These are phyloP conservation scores for Neckera pumila DNA, from an alignment of 225 moss, liverwort and hornwort species.

Conservation along the genomic window DNA sequence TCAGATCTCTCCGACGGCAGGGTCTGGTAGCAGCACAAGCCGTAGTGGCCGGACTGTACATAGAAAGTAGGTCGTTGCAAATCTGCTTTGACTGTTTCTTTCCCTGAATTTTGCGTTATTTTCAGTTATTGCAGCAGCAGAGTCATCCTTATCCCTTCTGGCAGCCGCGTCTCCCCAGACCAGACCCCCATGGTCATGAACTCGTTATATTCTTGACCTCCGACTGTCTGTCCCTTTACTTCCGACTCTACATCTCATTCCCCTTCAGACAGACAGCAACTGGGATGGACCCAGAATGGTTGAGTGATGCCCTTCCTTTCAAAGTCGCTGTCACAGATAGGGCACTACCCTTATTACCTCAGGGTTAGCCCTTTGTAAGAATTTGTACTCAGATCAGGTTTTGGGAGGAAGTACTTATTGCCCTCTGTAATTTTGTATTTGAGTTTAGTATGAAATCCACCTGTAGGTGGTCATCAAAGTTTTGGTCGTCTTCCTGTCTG, in stretches of 20 bases:
- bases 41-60: conserved; percentile 94
- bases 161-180: background rate
- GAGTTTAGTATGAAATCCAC: conserved; percentile 14
- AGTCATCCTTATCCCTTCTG: conserved; percentile 1
- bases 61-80: conserved; percentile 42
- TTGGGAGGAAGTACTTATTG: conserved; percentile 17
- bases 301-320: background rate
- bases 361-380: conserved; percentile 11
- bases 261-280: background rate
- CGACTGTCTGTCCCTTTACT: background rate
- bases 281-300: background rate
- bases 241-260: background rate
- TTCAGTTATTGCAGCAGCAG: conserved; percentile 14
- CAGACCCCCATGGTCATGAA: background rate
- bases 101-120: conserved; percentile 3
- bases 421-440: conserved; percentile 38
- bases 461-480: background rate
- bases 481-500: background rate
- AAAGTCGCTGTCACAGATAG: background rate
- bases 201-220: background rate
- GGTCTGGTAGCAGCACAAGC: conserved; percentile 60
- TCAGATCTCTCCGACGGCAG: conserved; percentile 52
- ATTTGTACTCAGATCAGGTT: conserved; percentile 29
- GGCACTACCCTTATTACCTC: background rate
- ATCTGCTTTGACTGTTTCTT: background rate